A percentile compares a stretch with the other conserved stretches of the same genome.
phyloP scores from a whole-genome alignment of 148 eudicot genomes.

The Silene uniflora region DNA sequence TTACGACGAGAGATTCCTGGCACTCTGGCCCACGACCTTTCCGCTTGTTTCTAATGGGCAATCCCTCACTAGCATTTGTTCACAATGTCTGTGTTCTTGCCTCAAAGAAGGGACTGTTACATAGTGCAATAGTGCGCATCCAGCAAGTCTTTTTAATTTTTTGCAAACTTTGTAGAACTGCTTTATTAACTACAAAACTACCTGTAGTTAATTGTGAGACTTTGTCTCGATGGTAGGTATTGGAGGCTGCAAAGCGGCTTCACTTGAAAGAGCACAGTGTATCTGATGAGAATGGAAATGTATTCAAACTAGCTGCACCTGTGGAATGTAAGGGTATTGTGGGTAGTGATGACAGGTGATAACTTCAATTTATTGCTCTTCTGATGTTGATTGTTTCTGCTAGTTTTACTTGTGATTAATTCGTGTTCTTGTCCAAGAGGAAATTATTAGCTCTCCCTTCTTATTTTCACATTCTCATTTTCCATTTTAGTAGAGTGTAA shows the following conservation, averaged over 20 bases:
- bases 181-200: background rate
- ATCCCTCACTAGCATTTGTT: too few relatives aligned
- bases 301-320: slow-evolving; percentile 86
- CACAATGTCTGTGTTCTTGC: too few relatives aligned
- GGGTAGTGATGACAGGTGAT: slow-evolving; percentile 98
- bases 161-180: background rate
- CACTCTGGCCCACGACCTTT: background rate
- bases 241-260: slow-evolving; percentile 88
- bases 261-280: slow-evolving; percentile 92
- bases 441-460: background rate
- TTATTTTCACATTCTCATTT: background rate
- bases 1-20: background rate
- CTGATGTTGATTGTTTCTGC: slow-evolving; percentile 3
- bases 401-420: background rate
- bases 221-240: slow-evolving; percentile 41
- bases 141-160: background rate
- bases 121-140: background rate
- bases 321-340: slow-evolving; percentile 99
- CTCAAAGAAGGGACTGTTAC: background rate
- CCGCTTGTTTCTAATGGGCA: background rate
- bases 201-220: background rate
- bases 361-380: background rate
- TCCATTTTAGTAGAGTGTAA: background rate
- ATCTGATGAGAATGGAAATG: slow-evolving; percentile 86
- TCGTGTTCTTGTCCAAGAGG: background rate